Conservation (phyloP, 1,139 yeast genomes). For the Geotrichum histeridarum region DNA sequence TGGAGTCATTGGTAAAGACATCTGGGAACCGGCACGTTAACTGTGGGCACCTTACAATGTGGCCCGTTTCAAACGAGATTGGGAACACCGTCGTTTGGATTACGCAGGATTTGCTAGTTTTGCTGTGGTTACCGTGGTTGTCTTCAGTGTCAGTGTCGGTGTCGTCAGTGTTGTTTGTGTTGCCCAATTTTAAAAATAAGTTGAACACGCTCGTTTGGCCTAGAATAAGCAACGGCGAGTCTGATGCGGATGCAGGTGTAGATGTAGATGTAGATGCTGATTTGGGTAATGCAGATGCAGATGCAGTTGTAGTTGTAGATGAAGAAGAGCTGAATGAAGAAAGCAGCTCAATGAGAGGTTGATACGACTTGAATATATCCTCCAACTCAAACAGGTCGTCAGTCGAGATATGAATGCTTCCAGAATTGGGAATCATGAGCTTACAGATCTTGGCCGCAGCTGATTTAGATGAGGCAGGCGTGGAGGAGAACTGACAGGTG, state of each 20-base stretch:
- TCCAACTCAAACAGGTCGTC: constrained; percentile 21
- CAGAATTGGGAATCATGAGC: constrained; percentile 26
- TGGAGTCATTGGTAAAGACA: too few relatives aligned
- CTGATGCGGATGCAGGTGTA: background rate
- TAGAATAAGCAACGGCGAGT: background rate
- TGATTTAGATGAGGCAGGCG: background rate
- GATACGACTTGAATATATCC: constrained; percentile 7
- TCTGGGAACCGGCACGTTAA: background rate
- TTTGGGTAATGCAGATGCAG: background rate
- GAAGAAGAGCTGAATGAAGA: background rate
- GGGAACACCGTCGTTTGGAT: constrained; percentile 24
- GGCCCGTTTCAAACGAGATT: constrained; percentile 20
- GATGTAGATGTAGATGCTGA: background rate
- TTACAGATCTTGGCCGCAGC: constrained; percentile 3
- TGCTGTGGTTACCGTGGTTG: too few relatives aligned
- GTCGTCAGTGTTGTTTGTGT: background rate
- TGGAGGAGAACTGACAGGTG: constrained; percentile 4
- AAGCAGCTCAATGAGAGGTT: constrained; percentile 5
- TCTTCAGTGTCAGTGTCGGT: too few relatives aligned
- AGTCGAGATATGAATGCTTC: constrained; percentile 16
- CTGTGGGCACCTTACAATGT: constrained; percentile 12
- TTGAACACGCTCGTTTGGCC: constrained; percentile 24
- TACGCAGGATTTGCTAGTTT: background rate
- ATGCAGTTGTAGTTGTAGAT: background rate
- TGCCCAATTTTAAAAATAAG: constrained; percentile 19